Base-by-base conservation (phyloP, 169 alveolate genomes). In the Eimeria acervulina region DNA sequence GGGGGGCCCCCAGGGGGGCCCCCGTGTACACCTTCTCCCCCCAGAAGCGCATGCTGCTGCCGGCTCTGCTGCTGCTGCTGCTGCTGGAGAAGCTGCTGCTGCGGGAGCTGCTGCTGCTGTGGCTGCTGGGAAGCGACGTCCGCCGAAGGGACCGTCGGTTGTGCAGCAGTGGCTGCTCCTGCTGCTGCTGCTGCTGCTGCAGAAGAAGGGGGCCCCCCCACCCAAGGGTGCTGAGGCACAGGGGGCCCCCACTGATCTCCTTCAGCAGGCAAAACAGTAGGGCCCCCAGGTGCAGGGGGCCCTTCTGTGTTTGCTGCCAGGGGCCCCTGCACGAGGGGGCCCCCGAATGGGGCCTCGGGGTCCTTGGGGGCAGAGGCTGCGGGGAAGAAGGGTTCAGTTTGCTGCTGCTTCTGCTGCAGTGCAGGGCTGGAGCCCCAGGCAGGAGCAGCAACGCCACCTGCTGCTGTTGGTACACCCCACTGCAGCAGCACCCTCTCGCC, bases 221-320 rank as follows among this genome's bases (percentile, higher is more conserved):
- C 89, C 89, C 89, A 78, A 40, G 66, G 89, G 47, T 51, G 59
- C 89, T n/a, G 52, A 8, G 66, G 36, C 36, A 78, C 89, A 19
- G 89, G 66, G 63, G 59, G 55, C 0, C 63, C 63, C 89, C 89
- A 78, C 89, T 78, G 89, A 78, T 44, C 89, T 59, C 36, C 89
- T 5, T 38, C 89, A 44, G 89, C 89, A 38, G 89, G 89, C 26
- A 36, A 12, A 36, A 6, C 28, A 8, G 52, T 21, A 78, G 59
- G 89, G 89, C 52, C 52, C 33, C 13, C 89, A 21, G 66, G 31
- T 17, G 89, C 36, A 59, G 44, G 7, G 38, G 31, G 36, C 31
- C 89, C 89, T 13, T 38, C 89, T 1, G 68, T 38, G 44, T 33
- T 5, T 23, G 23, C 8, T 38, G 33, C 36, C 38, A 78, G 63